Evolutionary conservation across 352 stramenopile genomes (phyloP).

Genomic region (Pythium insidiosum): DNA sequence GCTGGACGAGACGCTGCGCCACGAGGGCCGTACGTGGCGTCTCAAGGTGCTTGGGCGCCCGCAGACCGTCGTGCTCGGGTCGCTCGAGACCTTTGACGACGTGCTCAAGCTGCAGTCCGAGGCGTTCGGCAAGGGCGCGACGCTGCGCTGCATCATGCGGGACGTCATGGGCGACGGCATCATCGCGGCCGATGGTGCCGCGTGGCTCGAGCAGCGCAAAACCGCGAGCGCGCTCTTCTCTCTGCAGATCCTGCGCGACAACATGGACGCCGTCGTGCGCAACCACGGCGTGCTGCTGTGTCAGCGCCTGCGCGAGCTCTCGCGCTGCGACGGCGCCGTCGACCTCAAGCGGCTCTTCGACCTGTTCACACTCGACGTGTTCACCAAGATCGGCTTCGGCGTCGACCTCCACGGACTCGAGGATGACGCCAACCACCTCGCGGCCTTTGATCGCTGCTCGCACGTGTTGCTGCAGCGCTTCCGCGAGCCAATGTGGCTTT

Average conservation of each 20-base stretch:
- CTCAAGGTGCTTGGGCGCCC: slow-evolving; percentile 27
- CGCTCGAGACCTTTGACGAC: slow-evolving; percentile 27
- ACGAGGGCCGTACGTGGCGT: slow-evolving; percentile 32
- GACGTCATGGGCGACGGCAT: slow-evolving; percentile 66
- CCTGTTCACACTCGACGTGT: slow-evolving; percentile 63
- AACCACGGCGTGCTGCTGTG: slow-evolving; percentile 19
- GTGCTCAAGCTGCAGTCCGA: slow-evolving; percentile 46
- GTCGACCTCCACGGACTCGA: slow-evolving; percentile 37
- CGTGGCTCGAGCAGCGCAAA: slow-evolving; percentile 66
- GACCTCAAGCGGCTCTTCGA: slow-evolving; percentile 34
- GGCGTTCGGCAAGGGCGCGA: slow-evolving; percentile 45
- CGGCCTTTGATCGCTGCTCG: slow-evolving; percentile 33
- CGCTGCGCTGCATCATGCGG: slow-evolving; percentile 23
- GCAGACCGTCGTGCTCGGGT: slow-evolving; percentile 23
- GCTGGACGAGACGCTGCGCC: slow-evolving; percentile 24
- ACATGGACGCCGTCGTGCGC: slow-evolving; percentile 28
- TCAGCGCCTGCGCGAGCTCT: slow-evolving; percentile 12
- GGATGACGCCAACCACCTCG: slow-evolving; percentile 26
- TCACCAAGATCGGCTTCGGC: slow-evolving; percentile 66
- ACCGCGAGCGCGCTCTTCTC: slow-evolving; percentile 82
- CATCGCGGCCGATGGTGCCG: slow-evolving; percentile 40
- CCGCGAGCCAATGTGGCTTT: slow-evolving; percentile 35
- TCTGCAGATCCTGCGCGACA: slow-evolving; percentile 39
- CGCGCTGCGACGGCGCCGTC: neutral
- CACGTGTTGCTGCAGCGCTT: slow-evolving; percentile 26